These are phyloP conservation scores for Fonsecaea pedrosoi DNA, from an alignment of 2,329 filamentous ascomycete genomes.

Conservation along the genomic window DNA sequence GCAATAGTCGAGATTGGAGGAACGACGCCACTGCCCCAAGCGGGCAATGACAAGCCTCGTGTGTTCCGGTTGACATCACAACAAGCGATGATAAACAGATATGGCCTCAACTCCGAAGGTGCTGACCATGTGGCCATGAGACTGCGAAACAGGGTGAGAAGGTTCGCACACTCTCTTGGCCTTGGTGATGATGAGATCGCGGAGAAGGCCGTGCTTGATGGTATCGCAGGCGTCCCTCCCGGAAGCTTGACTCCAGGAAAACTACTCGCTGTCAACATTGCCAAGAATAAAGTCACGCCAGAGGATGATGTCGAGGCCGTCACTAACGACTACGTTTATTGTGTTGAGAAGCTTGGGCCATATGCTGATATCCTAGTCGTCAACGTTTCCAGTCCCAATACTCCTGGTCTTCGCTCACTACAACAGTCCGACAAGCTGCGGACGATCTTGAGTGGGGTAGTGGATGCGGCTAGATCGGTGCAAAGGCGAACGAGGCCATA, in stretches of 20 bases:
- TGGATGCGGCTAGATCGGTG: conserved; percentile 73
- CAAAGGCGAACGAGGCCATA: conserved; percentile 74
- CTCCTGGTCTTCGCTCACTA: conserved; percentile 83
- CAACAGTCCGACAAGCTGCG: conserved; percentile 86
- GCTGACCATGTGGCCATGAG: conserved; percentile 84
- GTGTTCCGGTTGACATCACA: conserved; percentile 86
- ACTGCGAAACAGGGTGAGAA: conserved; percentile 76
- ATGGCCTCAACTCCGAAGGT: conserved; percentile 90
- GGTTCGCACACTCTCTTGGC: conserved; percentile 75
- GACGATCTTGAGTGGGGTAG: conserved; percentile 79
- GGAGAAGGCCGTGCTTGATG: conserved; percentile 77
- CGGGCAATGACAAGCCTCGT: conserved; percentile 84
- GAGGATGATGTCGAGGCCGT: conserved; percentile 85
- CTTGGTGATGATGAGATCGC: conserved; percentile 67
- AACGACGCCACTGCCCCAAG: conserved; percentile 83
- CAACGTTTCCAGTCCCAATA: conserved; percentile 97
- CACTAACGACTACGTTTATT: conserved; percentile 81
- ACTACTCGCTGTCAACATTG: conserved; percentile 87
- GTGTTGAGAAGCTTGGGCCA: conserved; percentile 78
- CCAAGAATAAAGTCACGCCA: conserved; percentile 94
- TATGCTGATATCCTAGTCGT: conserved; percentile 98
- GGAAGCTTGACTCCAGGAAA: conserved; percentile 79
- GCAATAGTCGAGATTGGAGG: conserved; percentile 92
- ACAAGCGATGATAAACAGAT: conserved; percentile 91
- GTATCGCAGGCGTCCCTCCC: conserved; percentile 76